phyloP scores from a whole-genome alignment of 163 green algal genomes.

The Volvox carteri region DNA sequence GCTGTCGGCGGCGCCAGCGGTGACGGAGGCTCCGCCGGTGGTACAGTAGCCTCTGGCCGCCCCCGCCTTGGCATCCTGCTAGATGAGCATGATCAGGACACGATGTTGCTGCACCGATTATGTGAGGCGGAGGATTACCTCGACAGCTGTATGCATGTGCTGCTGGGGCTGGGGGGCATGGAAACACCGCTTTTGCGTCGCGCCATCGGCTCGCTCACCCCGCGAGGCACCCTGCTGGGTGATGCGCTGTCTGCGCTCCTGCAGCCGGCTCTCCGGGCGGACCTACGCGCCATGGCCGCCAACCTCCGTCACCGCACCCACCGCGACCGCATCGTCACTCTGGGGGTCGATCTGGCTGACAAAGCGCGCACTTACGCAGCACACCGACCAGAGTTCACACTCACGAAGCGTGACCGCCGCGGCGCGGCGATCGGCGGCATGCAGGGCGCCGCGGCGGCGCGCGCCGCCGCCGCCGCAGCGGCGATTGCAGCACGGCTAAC shows the following conservation, averaged over 20 bases:
- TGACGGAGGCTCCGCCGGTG: background rate
- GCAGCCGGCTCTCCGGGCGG: conserved; percentile 39
- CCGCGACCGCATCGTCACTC: conserved; percentile 66
- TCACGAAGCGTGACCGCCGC: conserved; percentile 52
- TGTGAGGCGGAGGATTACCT: conserved; percentile 67
- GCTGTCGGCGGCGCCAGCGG: background rate
- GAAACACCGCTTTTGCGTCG: conserved; percentile 56
- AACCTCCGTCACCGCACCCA: conserved; percentile 54
- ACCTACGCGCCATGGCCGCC: conserved; percentile 24
- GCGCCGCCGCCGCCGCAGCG: conserved; percentile 13
- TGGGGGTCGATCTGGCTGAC: conserved; percentile 62
- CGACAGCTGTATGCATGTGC: conserved; percentile 55
- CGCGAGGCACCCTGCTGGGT: conserved; percentile 45
- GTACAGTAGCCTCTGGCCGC: background rate
- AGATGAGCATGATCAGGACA: conserved; percentile 12
- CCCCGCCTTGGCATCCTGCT: background rate
- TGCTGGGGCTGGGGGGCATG: conserved; percentile 57
- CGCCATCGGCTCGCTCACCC: conserved; percentile 21
- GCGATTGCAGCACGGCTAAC: conserved; percentile 23
- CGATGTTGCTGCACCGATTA: conserved; percentile 56
- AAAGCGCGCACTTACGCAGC: conserved; percentile 52
- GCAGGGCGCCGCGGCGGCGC: background rate
- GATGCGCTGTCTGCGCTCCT: conserved; percentile 65
- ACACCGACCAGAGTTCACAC: conserved; percentile 68
- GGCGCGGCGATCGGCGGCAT: background rate